Evolutionary conservation across 1,284 basidiomycete species (phyloP).

Genomic region (Pseudozyma sp.): DNA sequence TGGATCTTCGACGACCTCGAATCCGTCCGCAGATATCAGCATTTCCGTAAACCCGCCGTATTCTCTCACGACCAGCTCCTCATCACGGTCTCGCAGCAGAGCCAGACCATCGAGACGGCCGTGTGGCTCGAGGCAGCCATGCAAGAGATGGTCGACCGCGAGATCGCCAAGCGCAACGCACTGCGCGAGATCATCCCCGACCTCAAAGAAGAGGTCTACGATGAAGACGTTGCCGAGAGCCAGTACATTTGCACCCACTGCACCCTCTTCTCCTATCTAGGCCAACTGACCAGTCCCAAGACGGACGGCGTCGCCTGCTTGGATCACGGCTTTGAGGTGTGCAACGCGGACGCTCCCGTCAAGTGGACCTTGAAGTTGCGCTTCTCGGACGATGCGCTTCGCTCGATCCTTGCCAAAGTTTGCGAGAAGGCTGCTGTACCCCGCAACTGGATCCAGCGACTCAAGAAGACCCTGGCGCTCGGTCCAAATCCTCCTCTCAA

Average conservation of each 20-base stretch:
- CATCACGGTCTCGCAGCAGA: constrained; percentile 93
- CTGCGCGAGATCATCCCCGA: constrained; percentile 72
- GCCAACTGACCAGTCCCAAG: constrained; percentile 78
- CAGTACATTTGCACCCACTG: constrained; percentile 94
- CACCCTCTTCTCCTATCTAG: constrained; percentile 95
- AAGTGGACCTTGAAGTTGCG: constrained; percentile 79
- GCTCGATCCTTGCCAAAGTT: constrained; percentile 50
- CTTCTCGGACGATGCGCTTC: constrained; percentile 82
- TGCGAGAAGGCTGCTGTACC: constrained; percentile 80
- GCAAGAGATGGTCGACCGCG: constrained; percentile 88
- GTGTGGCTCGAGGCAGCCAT: constrained; percentile 81
- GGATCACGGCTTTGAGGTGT: constrained; percentile 83
- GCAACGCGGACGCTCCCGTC: constrained; percentile 76
- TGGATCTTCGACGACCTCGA: constrained; percentile 90
- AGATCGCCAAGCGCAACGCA: constrained; percentile 76
- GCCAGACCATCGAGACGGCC: constrained; percentile 90
- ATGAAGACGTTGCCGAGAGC: constrained; percentile 85
- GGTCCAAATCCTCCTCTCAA: constrained; percentile 78
- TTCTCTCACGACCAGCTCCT: constrained; percentile 98
- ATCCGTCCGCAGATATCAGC: constrained; percentile 85
- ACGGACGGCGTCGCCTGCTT: constrained; percentile 81
- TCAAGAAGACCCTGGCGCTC: constrained; percentile 76
- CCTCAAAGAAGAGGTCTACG: constrained; percentile 79
- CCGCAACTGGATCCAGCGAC: constrained; percentile 78
- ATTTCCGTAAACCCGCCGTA: constrained; percentile 90